Percentiles rank a stretch among this genome's conserved stretches.
These are phyloP conservation scores for Dimargaris xerosporica DNA, from an alignment of 192 early-diverging fungal species.

Conservation along the genomic window DNA sequence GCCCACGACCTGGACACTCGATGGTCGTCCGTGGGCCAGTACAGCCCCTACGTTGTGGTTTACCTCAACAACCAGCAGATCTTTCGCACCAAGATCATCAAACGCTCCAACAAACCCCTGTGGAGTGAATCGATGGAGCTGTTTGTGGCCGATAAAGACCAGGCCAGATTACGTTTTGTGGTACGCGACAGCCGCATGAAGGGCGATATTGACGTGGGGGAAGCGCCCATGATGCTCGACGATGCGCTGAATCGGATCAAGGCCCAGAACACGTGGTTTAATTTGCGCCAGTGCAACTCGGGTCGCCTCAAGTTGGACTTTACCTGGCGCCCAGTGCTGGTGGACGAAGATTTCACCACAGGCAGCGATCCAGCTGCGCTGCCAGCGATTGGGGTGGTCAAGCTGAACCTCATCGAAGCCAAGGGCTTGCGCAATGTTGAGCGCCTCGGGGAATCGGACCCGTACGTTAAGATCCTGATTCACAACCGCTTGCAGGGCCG, in stretches of 20 bases:
- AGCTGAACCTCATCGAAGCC: constrained; percentile 58
- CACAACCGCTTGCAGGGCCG: constrained; percentile 44
- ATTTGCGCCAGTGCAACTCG: constrained; percentile 29
- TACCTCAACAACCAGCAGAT: constrained; percentile 31
- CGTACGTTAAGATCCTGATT: constrained; percentile 66
- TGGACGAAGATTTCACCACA: constrained; percentile 39
- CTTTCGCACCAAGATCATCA: constrained; percentile 44
- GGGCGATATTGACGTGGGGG: constrained; percentile 13
- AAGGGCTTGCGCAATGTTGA: constrained; percentile 75
- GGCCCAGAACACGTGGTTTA: constrained; percentile 45
- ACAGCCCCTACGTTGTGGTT: constrained; percentile 38
- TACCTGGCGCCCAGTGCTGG: constrained; percentile 69
- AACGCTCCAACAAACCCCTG: constrained; percentile 60
- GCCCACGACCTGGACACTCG: constrained; percentile 43
- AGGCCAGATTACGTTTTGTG: constrained; percentile 38
- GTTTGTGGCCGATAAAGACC: constrained; percentile 54
- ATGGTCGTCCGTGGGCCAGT: constrained; percentile 26
- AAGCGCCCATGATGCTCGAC: constrained; percentile 15
- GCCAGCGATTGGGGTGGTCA: constrained; percentile 63
- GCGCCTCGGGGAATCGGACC: constrained; percentile 75
- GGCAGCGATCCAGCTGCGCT: constrained; percentile 5
- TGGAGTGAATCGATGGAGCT: constrained; percentile 59
- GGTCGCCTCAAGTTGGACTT: constrained; percentile 45
- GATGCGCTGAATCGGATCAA: constrained; percentile 27
- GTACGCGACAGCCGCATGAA: constrained; percentile 34